These are phyloP conservation scores for Caloboletus inedulis DNA, from an alignment of 1,284 basidiomycete genomes.

Conservation along the genomic window DNA sequence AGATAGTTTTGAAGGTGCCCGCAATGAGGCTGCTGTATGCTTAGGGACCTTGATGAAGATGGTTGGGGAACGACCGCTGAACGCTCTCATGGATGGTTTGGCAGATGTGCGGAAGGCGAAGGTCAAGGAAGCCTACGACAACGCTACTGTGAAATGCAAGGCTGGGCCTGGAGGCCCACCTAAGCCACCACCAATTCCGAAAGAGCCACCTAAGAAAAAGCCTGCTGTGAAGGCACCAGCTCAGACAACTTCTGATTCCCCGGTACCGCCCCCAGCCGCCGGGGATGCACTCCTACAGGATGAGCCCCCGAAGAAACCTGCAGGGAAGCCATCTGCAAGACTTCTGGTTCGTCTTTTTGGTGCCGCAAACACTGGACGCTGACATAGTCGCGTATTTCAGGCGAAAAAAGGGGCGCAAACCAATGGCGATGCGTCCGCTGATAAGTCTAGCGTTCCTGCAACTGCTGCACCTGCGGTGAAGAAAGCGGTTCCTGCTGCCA, in stretches of 20 bases:
- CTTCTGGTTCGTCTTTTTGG: constrained; percentile 37
- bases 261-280: constrained; percentile 14
- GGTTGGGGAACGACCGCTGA: constrained; percentile 91
- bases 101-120: constrained; percentile 91
- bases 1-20: constrained; percentile 88
- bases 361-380: constrained; percentile 4
- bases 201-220: constrained; percentile 48
- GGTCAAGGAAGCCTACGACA: constrained; percentile 91
- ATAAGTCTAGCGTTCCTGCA: constrained; percentile 30
- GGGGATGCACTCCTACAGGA: constrained; percentile 31
- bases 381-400: constrained; percentile 30
- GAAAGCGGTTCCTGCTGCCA: constrained; percentile 40
- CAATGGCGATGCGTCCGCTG: constrained; percentile 26
- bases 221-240: constrained; percentile 29
- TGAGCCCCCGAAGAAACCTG: constrained; percentile 43
- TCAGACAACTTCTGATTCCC: constrained; percentile 24
- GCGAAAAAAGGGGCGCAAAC: constrained; percentile 52
- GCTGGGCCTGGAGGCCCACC: constrained; percentile 52
- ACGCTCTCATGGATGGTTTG: constrained; percentile 82
- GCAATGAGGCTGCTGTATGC: constrained; percentile 85
- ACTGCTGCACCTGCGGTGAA: constrained; percentile 43
- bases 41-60: constrained; percentile 96
- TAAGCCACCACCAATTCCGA: constrained; percentile 39
- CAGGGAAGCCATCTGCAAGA: constrained; percentile 51
- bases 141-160: constrained; percentile 84